A percentile compares a stretch with the other conserved stretches of the same genome.
phyloP scores from a whole-genome alignment of 495 filamentous ascomycete species.

The Collariella sp. region DNA sequence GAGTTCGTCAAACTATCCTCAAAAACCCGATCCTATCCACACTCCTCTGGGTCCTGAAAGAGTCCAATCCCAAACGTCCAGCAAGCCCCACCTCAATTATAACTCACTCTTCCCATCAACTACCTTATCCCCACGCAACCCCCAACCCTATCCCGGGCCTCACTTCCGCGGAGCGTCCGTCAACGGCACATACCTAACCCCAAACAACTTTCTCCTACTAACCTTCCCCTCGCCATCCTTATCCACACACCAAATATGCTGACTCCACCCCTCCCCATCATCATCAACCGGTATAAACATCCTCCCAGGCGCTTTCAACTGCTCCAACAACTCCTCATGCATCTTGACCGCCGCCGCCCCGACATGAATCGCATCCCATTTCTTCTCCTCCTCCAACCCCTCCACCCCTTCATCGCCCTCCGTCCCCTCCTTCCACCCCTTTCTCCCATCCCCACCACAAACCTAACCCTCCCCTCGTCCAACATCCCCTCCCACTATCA shows the following conservation, averaged over 20 bases:
- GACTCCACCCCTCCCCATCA: conserved; percentile 34
- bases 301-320: conserved; percentile 67
- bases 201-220: conserved; percentile 63
- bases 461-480: conserved; percentile 52
- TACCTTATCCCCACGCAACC: neutral
- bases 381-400: conserved; percentile 23
- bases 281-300: conserved; percentile 86
- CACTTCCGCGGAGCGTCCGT: conserved; percentile 60
- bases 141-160: neutral
- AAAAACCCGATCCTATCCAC: no score
- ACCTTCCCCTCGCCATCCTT: conserved; percentile 75
- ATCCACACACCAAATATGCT: conserved; percentile 86
- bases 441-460: conserved; percentile 72
- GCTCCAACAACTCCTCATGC: conserved; percentile 64
- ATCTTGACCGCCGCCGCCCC: conserved; percentile 74
- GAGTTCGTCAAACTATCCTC: no score
- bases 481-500: conserved; percentile 61
- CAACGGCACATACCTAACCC: conserved; percentile 87
- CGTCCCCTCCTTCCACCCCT: conserved; percentile 60
- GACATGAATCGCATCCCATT: conserved; percentile 88
- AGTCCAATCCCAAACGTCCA: no score
- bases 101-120: no score
- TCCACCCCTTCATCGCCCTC: no score
- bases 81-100: no score
- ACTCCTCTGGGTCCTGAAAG: no score